Percentiles rank a stretch among this genome's conserved stretches.
phyloP scores from a whole-genome alignment of 306 rosid genomes.

The Lupinus albus region DNA sequence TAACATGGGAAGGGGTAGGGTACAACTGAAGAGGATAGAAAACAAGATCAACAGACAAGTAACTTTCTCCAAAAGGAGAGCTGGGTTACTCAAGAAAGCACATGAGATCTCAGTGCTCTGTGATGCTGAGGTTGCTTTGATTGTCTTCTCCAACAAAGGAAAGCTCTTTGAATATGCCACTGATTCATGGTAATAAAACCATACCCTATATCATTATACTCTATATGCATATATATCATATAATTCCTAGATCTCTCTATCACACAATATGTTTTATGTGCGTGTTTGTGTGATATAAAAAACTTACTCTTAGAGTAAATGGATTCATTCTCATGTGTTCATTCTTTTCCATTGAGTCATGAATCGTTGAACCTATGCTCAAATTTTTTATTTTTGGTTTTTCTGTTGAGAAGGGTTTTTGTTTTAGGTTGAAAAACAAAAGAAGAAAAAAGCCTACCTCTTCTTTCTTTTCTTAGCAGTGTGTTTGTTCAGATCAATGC shows the following conservation, averaged over 20 bases:
- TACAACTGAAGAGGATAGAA: conserved; percentile 81
- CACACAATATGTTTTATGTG: background rate
- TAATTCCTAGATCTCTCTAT: background rate
- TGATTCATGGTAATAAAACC: conserved; percentile 64
- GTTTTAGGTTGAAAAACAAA: background rate
- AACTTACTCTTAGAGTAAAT: too few relatives aligned
- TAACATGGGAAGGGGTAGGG: conserved; percentile 92
- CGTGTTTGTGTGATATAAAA: background rate
- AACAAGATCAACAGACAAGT: conserved; percentile 92
- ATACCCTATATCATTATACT: background rate
- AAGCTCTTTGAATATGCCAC: conserved; percentile 89
- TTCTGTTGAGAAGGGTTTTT: conserved; percentile 19
- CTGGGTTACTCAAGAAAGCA: conserved; percentile 81
- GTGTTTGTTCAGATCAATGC: background rate
- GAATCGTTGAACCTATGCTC: background rate
- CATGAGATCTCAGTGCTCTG: conserved; percentile 94
- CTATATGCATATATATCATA: background rate
- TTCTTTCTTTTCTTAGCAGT: background rate
- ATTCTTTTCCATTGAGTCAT: background rate
- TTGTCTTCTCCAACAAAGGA: conserved; percentile 86
- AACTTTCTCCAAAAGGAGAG: conserved; percentile 88
- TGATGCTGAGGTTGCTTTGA: conserved; percentile 92
- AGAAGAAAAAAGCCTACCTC: background rate
- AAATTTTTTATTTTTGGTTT: background rate
- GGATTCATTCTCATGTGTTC: too few relatives aligned